Base-by-base conservation (phyloP, 495 filamentous ascomycete genomes). In the Aspergillus ostianus region DNA sequence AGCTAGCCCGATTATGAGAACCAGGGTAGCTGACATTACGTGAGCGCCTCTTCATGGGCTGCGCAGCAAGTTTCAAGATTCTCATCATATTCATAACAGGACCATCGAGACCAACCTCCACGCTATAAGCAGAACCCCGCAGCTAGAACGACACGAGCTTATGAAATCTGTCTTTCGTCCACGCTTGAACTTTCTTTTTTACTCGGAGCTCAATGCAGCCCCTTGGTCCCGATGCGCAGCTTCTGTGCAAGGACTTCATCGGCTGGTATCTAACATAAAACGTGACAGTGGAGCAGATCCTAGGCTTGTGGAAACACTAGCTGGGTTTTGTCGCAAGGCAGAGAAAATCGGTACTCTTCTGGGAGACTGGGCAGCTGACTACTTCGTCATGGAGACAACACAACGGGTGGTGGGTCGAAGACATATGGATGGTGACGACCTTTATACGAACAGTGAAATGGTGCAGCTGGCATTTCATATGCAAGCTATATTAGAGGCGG, bases 311-410 rank as follows among this genome's bases (percentile, higher is more conserved):
- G 21, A 32, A 15, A 53, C 23, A 48, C 19, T 57, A 7, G 12
- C 19, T 57, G 15, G 44, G 4, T 17, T 57, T 26, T 13, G 23
- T 23, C 5, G 48, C 17, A 23, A 48, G 15, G 41, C 44, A 29
- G 44, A 49, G 21, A 57, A 32, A 27, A 15, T 57, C 15, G 18
- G 26, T 20, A 3, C 15, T 15, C 44, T 26, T 17, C 44, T 57
- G 3, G 55, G 55, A 47, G 47, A 23, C 19, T 57, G 55, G 55
- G 55, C 55, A 17, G 55, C 55, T 17, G 30, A 44, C 18, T 18
- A 49, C 21, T 57, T 48, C 46, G 48, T 57, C 0, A 23, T 48
- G 26, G 55, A 27, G 26, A 26, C 2, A 26, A 57, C 19, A 44
- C 55, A 10, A 44, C 32, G 55, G 32, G 8, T 30, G 29, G 29